Evolutionary conservation across 2,329 filamentous ascomycete species (phyloP), one percentile per base, ranked within the genome.

Genomic region (Epichloe aotearoae): DNA sequence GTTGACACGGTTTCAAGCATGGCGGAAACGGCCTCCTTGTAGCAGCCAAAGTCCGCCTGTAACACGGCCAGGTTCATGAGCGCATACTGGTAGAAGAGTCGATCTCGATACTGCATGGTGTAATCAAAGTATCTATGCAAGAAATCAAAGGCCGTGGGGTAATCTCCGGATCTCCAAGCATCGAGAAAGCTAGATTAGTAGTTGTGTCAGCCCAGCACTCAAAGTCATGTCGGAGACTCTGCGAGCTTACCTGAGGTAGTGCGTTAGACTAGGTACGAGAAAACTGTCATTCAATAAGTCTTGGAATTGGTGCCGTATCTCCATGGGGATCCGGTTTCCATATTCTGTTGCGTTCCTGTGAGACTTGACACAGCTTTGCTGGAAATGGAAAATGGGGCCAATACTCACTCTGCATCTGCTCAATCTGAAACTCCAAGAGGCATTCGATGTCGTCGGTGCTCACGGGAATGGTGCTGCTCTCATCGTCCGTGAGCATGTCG

Each of bases 41-140:
- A 84, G 62, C 88, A 95, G 45, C 90, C 90, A 70, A 97, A 97
- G 64, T 97, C 93, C 15, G 90, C 88, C 62, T 98, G 91, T 4
- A 97, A 76, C 36, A 96, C 88, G 3, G 90, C 91, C 52, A 96
- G 77, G 62, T 96, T 96, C 62, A 98, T 82, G 14, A 97, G 71
- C 1, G 93, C 93, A 63, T 96, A 95, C 63, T 97, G 93, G 61
- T 98, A 97, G 59, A 90, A 90, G 5, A 86, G 79, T 23, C 86
- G 83, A 59, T 95, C 86, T 53, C 82, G 74, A 57, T 82, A 86
- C 60, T 93, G 86, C 80, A 94, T 89, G 1, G 90, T 93, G 66
- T 95, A 96, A 65, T 98, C 93, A 60, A 96, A 98, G 66, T 96
- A 98, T 48, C 88, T 83, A 65, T 97, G 90, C 19, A 98, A 74